Evolutionary conservation across 2,329 filamentous ascomycete genomes (phyloP), one percentile per base, ranked within the genome.

Genomic region (Aureobasidium zeae): DNA sequence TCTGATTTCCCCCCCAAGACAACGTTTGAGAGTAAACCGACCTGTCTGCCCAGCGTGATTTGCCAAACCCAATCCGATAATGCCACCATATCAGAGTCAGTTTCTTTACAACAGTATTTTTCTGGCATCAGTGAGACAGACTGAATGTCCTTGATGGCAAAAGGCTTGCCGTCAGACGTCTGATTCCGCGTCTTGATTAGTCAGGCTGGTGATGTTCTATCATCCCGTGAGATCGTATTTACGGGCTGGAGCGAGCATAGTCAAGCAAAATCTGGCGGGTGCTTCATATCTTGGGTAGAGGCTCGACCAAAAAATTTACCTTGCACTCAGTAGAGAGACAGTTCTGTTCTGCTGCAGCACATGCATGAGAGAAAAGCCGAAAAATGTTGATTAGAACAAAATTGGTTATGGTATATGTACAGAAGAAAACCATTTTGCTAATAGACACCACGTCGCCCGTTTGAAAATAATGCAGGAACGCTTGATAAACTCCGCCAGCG

Each of bases 11-110:
- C n/a, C n/a, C n/a, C n/a, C n/a, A n/a, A n/a, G n/a, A n/a, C n/a
- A n/a, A n/a, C n/a, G n/a, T n/a, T n/a, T n/a, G n/a, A n/a, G n/a
- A n/a, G n/a, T n/a, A n/a, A n/a, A 51, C 79, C 76, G 2, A 79
- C 72, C 57, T 80, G 75, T 15, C 81, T 61, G 0, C 81, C n/a
- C 81, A 1, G 81, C 82, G 56, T 86, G 82, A 52, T 86, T 86
- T 11, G n/a, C n/a, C n/a, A n/a, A n/a, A n/a, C n/a, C n/a, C n/a
- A n/a, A n/a, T n/a, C 71, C 76, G 2, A 86, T 66, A 1, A 86
- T 70, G 35, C 86, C 81, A 0, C 76, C 81, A 51, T n/a, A n/a
- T 85, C 75, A 3, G 75, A 73, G 0, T 77, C 79, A 10, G 69
- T 55, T 39, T 80, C 69, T 25, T 78, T 68, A 2, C 77, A 77